Evolutionary conservation across 768 basidiomycete genomes (phyloP).

Genomic region (Mycena leptocephala): DNA sequence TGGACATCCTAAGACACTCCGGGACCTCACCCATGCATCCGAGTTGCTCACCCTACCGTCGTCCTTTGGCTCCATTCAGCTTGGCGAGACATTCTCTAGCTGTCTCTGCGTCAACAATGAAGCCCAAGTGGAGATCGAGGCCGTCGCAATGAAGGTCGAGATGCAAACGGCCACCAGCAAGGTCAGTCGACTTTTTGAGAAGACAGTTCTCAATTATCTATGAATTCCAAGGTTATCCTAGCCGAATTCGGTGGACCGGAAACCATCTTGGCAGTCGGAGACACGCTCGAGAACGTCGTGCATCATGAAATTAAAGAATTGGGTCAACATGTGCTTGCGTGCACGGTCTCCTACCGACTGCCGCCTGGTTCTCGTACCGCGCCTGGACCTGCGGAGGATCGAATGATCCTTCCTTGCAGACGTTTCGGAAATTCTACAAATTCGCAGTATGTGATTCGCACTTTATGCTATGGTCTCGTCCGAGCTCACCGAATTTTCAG

Average conservation of each 20-base stretch:
- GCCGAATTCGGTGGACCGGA: slow-evolving; percentile 76
- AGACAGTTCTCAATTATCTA: too few relatives aligned
- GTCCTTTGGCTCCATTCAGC: slow-evolving; percentile 89
- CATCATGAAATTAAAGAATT: slow-evolving; percentile 95
- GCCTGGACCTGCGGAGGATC: slow-evolving; percentile 65
- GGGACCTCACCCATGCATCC: slow-evolving; percentile 85
- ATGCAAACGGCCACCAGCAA: slow-evolving; percentile 89
- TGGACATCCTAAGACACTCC: slow-evolving; percentile 87
- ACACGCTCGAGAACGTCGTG: slow-evolving; percentile 78
- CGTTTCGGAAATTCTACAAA: slow-evolving; percentile 93
- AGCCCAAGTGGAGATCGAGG: slow-evolving; percentile 72
- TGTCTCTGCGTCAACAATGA: slow-evolving; percentile 90
- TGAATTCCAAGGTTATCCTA: slow-evolving; percentile 74
- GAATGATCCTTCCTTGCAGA: slow-evolving; percentile 72
- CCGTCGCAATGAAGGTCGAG: slow-evolving; percentile 80
- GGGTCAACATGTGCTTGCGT: slow-evolving; percentile 91
- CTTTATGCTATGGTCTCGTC: not conserved
- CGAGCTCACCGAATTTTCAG: slow-evolving; percentile 54
- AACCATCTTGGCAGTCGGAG: slow-evolving; percentile 65
- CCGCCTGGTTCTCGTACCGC: slow-evolving; percentile 70
- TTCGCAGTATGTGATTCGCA: slow-evolving; percentile 76
- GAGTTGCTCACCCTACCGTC: slow-evolving; percentile 87
- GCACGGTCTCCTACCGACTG: slow-evolving; percentile 87
- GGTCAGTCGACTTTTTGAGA: too few relatives aligned
- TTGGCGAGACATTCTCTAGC: slow-evolving; percentile 92